Conservation (phyloP, 73 alveolate species). For the Paramecium tetraurelia region DNA sequence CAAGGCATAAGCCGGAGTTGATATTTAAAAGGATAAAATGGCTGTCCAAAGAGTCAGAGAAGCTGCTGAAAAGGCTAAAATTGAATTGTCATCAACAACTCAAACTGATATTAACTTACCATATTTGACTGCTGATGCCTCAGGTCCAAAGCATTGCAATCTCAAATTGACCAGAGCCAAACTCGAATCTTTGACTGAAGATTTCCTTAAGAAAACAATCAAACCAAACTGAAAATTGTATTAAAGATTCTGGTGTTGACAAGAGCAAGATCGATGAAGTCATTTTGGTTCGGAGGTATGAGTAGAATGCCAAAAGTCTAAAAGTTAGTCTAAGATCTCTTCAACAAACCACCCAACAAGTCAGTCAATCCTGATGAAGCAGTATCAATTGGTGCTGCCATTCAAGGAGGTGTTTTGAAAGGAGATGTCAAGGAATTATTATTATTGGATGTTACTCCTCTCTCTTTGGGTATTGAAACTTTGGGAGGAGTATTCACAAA, state of each 20-base stretch:
- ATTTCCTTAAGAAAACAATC: constrained; percentile 73
- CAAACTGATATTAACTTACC: constrained; percentile 91
- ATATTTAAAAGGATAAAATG: constrained; percentile 82
- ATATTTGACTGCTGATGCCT: constrained; percentile 85
- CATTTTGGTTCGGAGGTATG: constrained; percentile 97
- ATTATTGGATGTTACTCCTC: constrained; percentile 97
- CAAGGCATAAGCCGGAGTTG: constrained; percentile 84
- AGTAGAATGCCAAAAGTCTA: constrained; percentile 97
- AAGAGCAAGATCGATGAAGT: constrained; percentile 93
- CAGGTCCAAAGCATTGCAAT: constrained; percentile 94
- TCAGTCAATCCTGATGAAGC: constrained; percentile 97
- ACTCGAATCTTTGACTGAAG: constrained; percentile 75
- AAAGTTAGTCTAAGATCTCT: constrained; percentile 83
- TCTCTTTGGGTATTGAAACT: constrained; percentile 96
- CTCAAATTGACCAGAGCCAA: constrained; percentile 86
- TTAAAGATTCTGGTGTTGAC: constrained; percentile 89
- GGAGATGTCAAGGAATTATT: constrained; percentile 92
- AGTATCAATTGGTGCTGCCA: constrained; percentile 99
- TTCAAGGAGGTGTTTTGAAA: constrained; percentile 94
- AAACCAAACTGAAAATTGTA: constrained; percentile 82
- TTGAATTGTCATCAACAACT: constrained; percentile 85
- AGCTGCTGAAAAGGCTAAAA: constrained; percentile 96
- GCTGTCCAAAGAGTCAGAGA: constrained; percentile 92
- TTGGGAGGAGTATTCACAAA: constrained; percentile 95
- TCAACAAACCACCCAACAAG: constrained; percentile 78